phyloP scores from a whole-genome alignment of 2,329 filamentous ascomycete species.

The Boeremia exigua region DNA sequence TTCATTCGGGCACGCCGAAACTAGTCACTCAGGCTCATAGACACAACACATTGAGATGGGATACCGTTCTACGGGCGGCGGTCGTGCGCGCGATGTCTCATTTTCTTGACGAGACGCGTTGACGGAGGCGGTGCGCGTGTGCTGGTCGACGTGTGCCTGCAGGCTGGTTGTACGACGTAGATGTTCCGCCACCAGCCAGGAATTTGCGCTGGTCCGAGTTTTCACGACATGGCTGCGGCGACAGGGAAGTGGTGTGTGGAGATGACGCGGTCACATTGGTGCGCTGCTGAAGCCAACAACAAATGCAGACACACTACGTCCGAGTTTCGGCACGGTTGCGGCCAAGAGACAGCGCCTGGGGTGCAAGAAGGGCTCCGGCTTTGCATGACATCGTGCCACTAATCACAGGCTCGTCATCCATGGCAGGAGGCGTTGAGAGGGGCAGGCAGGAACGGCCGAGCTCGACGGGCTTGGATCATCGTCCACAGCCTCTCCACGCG shows the following conservation, averaged over 20 bases:
- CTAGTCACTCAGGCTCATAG: too few species aligned
- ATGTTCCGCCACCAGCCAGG: too few species aligned
- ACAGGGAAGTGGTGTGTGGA: slow-evolving; percentile 9
- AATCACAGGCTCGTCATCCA: slow-evolving; percentile 4
- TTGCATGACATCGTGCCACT: slow-evolving; percentile 7
- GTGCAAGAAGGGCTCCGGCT: not conserved
- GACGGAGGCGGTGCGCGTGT: too few species aligned
- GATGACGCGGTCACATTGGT: slow-evolving; percentile 15
- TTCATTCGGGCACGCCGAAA: too few species aligned
- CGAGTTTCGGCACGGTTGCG: slow-evolving; percentile 8
- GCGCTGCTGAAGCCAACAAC: slow-evolving; percentile 10
- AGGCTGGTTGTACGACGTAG: too few species aligned
- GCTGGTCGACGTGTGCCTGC: too few species aligned
- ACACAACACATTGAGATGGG: too few species aligned
- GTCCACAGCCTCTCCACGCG: slow-evolving; percentile 8
- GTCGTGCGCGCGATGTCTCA: too few species aligned
- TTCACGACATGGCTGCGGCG: slow-evolving; percentile 7
- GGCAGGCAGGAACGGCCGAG: slow-evolving; percentile 6
- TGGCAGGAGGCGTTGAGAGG: slow-evolving; percentile 8
- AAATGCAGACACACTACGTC: not conserved
- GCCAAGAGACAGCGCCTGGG: slow-evolving; percentile 4
- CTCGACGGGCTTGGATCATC: slow-evolving; percentile 2
- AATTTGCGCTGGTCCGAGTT: slow-evolving; percentile 1
- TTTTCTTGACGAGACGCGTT: too few species aligned
- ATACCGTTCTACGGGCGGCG: too few species aligned